phyloP scores from a whole-genome alignment of 352 stramenopile species.

The Globisporangium camurandrum region DNA sequence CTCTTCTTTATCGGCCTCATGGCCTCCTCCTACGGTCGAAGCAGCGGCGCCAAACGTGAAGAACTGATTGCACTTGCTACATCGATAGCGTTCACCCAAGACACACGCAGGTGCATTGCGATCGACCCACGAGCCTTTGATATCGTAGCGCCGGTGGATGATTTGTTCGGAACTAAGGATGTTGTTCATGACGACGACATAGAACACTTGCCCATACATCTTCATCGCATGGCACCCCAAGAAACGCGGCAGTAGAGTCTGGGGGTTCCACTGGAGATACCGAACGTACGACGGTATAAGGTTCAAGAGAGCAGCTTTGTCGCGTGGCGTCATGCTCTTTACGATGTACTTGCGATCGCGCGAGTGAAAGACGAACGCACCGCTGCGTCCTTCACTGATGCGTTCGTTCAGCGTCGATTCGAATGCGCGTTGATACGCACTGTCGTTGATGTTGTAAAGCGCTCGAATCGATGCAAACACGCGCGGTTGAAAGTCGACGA shows the following conservation, averaged over 20 bases:
- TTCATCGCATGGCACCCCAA: conserved; percentile 87
- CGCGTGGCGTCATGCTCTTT: conserved; percentile 77
- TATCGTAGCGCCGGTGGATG: conserved; percentile 87
- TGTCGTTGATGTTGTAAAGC: conserved; percentile 60
- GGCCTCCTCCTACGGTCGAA: not conserved
- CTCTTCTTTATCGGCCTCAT: conserved; percentile 1
- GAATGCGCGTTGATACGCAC: conserved; percentile 76
- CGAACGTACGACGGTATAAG: conserved; percentile 78
- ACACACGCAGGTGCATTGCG: conserved; percentile 74
- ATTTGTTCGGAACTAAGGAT: conserved; percentile 75
- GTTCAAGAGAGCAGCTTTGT: conserved; percentile 74
- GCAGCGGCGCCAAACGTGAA: conserved; percentile 59
- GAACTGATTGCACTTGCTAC: conserved; percentile 81
- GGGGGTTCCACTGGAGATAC: conserved; percentile 86
- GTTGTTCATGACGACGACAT: conserved; percentile 92
- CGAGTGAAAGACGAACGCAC: conserved; percentile 88
- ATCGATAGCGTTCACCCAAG: conserved; percentile 68
- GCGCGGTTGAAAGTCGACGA: conserved; percentile 78
- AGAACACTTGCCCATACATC: conserved; percentile 89
- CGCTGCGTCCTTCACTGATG: conserved; percentile 82
- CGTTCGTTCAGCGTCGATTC: conserved; percentile 82
- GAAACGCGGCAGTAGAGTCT: conserved; percentile 84
- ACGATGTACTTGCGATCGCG: conserved; percentile 87
- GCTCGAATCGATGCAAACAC: conserved; percentile 75
- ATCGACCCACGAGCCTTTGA: conserved; percentile 89